phyloP scores from a whole-genome alignment of 176 grass and related monocot genomes.

The Chrysopogon serrulatus region DNA sequence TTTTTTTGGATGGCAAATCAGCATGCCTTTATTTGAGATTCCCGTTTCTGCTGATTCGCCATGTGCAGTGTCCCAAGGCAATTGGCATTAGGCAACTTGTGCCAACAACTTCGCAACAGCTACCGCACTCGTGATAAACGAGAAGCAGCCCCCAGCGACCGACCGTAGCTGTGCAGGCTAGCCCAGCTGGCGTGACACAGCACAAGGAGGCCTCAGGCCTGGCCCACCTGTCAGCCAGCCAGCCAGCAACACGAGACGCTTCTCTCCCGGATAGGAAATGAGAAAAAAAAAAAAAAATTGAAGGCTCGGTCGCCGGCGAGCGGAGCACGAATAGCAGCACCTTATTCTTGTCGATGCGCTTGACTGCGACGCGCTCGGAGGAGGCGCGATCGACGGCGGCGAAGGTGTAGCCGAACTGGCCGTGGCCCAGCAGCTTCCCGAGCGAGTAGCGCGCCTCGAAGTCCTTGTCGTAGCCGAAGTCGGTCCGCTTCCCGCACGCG shows the following conservation, averaged over 20 bases:
- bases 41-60: not conserved
- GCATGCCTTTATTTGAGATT: not conserved
- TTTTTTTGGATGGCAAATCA: not conserved
- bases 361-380: slow-evolving; percentile 69
- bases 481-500: slow-evolving; percentile 73
- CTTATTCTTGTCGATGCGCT: slow-evolving; percentile 95
- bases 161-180: slow-evolving; percentile 2
- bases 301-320: not conserved
- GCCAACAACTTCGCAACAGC: not conserved
- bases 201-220: not conserved
- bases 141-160: not conserved
- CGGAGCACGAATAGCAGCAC: not conserved
- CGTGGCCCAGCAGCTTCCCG: slow-evolving; percentile 79
- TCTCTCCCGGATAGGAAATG: not conserved
- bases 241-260: too few relatives aligned
- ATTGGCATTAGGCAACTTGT: not conserved
- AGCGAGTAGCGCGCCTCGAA: slow-evolving; percentile 65
- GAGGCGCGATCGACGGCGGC: slow-evolving; percentile 63
- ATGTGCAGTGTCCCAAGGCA: not conserved
- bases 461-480: slow-evolving; percentile 87
- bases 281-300: too few relatives aligned
- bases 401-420: slow-evolving; percentile 83
- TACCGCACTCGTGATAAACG: not conserved
- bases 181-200: slow-evolving; percentile 12
- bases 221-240: slow-evolving; percentile 23